Conservation (phyloP, 108 stramenopile species). For the Poteriospumella lacustris region DNA sequence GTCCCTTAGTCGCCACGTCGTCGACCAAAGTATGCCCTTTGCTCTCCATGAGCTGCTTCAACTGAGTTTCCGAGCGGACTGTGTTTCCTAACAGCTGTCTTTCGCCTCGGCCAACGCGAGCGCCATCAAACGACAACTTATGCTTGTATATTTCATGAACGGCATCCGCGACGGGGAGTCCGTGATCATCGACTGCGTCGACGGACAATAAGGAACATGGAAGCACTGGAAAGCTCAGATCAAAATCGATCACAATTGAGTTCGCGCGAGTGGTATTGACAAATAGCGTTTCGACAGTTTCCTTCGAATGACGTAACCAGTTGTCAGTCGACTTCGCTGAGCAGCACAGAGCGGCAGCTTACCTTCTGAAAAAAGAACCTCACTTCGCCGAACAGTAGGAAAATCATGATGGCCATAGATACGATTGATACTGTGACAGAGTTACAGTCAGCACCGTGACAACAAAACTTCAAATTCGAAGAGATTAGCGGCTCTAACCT, state of each 20-base stretch:
- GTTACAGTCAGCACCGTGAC: background rate
- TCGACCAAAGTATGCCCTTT: slow-evolving; percentile 56
- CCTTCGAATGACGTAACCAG: slow-evolving; percentile 49
- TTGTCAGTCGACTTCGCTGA: background rate
- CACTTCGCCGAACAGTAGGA: slow-evolving; percentile 38
- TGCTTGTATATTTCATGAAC: slow-evolving; percentile 77
- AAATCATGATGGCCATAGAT: slow-evolving; percentile 23
- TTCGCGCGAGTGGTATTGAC: slow-evolving; percentile 29
- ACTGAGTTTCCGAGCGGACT: slow-evolving; percentile 28
- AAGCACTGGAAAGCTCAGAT: slow-evolving; percentile 71
- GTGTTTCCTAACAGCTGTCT: slow-evolving; percentile 75
- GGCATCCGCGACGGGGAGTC: slow-evolving; percentile 64
- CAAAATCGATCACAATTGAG: slow-evolving; percentile 77
- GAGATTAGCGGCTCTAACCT: background rate
- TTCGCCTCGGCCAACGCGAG: slow-evolving; percentile 40
- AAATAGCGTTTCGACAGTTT: background rate
- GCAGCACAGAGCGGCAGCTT: background rate
- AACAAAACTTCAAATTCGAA: background rate
- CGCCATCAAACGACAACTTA: slow-evolving; percentile 54
- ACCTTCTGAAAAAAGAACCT: slow-evolving; percentile 35
- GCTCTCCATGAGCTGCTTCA: background rate
- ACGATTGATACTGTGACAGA: slow-evolving; percentile 22
- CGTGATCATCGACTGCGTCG: slow-evolving; percentile 78
- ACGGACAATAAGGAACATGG: slow-evolving; percentile 70
- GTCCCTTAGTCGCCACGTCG: slow-evolving; percentile 18